Evolutionary conservation across 495 filamentous ascomycete species (phyloP), one percentile per base, ranked within the genome.

Genomic region (Podospora conica): DNA sequence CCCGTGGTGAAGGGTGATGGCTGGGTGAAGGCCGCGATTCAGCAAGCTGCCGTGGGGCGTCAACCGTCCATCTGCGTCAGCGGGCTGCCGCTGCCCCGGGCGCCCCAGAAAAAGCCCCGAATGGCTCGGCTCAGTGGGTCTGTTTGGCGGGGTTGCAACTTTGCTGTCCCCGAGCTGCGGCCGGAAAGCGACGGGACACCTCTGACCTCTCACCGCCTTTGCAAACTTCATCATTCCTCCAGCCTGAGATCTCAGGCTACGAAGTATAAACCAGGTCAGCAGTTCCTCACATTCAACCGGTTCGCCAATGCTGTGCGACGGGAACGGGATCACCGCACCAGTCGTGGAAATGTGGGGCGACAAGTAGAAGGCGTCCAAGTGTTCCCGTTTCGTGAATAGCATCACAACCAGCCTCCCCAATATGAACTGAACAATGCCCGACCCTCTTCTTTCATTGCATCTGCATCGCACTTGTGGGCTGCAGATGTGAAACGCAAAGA

Each of bases 41-140:
- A 48, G 40, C 40, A 48, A 48, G 40, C 40, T 48, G 15, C 33
- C 33, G 33, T 2, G 33, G 33, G 33, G 33, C 40, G 18, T 48
- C 40, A n/a, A 48, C 15, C n/a, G n/a, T n/a, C n/a, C n/a, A n/a
- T n/a, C n/a, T n/a, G n/a, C n/a, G n/a, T 48, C 18, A 48, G n/a
- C 15, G 40, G 57, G 27, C 57, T 59, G 23, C 22, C 57, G 18
- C 57, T 59, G 9, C 18, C 27, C 27, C 15, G 59, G 29, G 48
- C 25, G 22, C 3, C 28, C 60, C 55, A 64, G 63, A 64, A 64
- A 64, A 64, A 64, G 63, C 31, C 22, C 63, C 63, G 63, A 64
- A 58, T 64, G 63, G 63, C 54, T 61, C 63, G 53, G 63, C 63
- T 58, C n/a, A 28, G 31, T 9, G 25, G 20, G 20, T 28, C 55